Evolutionary conservation across 2,329 filamentous ascomycete genomes (phyloP).

Genomic region (Orbilia blumenaviensis): DNA sequence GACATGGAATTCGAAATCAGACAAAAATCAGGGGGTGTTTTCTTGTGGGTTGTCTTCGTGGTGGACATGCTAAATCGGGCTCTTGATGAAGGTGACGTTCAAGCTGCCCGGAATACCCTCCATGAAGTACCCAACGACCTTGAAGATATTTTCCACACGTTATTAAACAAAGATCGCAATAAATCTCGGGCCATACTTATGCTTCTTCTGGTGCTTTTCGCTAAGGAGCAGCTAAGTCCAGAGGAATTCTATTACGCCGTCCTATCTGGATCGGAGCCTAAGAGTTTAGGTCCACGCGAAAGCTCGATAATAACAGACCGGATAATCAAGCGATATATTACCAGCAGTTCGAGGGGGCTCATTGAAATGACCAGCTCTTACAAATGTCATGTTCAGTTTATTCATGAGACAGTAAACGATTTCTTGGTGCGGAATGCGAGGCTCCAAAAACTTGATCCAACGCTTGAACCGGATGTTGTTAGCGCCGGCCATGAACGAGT

Average conservation of each 20-base stretch:
- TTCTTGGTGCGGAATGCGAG: slow-evolving; percentile 49
- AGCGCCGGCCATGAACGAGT: slow-evolving; percentile 34
- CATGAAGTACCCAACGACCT: slow-evolving; percentile 41
- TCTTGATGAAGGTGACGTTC: slow-evolving; percentile 39
- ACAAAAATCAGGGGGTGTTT: slow-evolving; percentile 24
- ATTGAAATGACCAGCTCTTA: slow-evolving; percentile 22
- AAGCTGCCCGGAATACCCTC: slow-evolving; percentile 11
- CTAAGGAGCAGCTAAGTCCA: background rate
- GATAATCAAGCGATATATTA: slow-evolving; percentile 32
- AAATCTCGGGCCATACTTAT: slow-evolving; percentile 31
- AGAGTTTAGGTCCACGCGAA: background rate
- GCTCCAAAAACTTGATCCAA: slow-evolving; percentile 41
- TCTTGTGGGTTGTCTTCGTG: slow-evolving; percentile 52
- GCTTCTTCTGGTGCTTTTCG: slow-evolving; percentile 52
- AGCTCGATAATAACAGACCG: background rate
- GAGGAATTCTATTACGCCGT: slow-evolving; percentile 47
- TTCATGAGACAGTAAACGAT: slow-evolving; percentile 53
- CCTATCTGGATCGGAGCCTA: background rate
- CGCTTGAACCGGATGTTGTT: slow-evolving; percentile 3
- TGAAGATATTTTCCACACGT: slow-evolving; percentile 30
- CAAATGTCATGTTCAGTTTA: slow-evolving; percentile 40
- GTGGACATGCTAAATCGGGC: slow-evolving; percentile 54
- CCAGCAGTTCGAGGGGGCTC: slow-evolving; percentile 37
- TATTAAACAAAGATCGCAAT: slow-evolving; percentile 31
- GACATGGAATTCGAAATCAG: slow-evolving; percentile 9